A percentile compares a stretch with the other conserved stretches of the same genome.
Conservation (phyloP, 1,284 basidiomycete genomes). For the Apiotrichum sp. region DNA sequence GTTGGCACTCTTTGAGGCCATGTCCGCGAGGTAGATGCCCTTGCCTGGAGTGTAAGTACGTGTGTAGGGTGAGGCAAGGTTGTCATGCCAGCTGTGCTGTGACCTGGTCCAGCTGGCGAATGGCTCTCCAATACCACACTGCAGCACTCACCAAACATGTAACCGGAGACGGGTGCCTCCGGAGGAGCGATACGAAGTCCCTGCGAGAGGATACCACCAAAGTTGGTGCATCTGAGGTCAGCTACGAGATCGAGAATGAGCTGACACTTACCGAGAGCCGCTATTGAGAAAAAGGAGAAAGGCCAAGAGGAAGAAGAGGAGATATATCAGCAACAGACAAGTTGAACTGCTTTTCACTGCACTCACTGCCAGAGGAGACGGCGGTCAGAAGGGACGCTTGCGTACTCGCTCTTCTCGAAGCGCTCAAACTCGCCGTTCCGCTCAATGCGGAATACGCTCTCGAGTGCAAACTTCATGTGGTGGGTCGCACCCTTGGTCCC, state of each 20-base stretch:
- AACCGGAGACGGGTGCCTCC: conserved; percentile 51
- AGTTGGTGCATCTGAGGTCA: conserved; percentile 15
- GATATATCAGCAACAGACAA: background rate
- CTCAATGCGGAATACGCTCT: conserved; percentile 56
- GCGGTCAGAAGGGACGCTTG: conserved; percentile 51
- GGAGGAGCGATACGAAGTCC: conserved; percentile 64
- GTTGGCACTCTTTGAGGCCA: conserved; percentile 62
- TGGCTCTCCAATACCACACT: no score
- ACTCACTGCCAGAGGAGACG: conserved; percentile 60
- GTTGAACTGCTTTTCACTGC: background rate
- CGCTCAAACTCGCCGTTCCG: conserved; percentile 52
- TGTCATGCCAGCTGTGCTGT: no score
- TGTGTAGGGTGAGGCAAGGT: no score
- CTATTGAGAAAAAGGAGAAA: background rate
- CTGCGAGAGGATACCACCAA: conserved; percentile 57
- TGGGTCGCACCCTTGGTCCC: conserved; percentile 53
- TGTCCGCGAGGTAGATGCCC: conserved; percentile 63
- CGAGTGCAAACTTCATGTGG: conserved; percentile 47
- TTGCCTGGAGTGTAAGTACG: conserved; percentile 45
- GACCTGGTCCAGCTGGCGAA: no score
- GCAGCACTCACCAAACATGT: conserved; percentile 52
- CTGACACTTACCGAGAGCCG: conserved; percentile 1
- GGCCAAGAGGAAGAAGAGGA: conserved; percentile 22
- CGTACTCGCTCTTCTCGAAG: conserved; percentile 53
- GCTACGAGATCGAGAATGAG: no score